These are phyloP conservation scores for Pleurotus eryngii DNA, from an alignment of 768 basidiomycete species.

Conservation along the genomic window DNA sequence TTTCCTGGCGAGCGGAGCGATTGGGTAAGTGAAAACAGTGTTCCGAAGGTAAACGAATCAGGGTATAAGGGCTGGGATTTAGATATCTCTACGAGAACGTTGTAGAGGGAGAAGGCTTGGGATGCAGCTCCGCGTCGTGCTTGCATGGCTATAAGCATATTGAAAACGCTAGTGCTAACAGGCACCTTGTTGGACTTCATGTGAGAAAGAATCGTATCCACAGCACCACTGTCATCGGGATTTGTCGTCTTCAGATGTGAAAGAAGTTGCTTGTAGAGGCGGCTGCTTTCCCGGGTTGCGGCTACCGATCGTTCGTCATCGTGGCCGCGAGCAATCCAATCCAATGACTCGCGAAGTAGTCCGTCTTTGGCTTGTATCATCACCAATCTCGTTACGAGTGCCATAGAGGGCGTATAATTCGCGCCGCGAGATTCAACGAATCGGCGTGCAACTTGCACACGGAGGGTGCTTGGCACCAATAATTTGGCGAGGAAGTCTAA, in stretches of 20 bases:
- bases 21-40: conserved; percentile 34
- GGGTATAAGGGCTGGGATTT: conserved; percentile 28
- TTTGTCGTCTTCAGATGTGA: conserved; percentile 29
- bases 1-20: conserved; percentile 12
- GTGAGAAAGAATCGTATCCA: conserved; percentile 33
- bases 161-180: conserved; percentile 42
- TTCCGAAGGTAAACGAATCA: conserved; percentile 40
- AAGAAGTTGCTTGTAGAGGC: conserved; percentile 39
- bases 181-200: conserved; percentile 35
- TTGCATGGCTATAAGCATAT: conserved; percentile 43
- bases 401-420: conserved; percentile 23
- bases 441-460: conserved; percentile 15
- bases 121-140: conserved; percentile 25
- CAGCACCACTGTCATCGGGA: conserved; percentile 23
- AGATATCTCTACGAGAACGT: conserved; percentile 30
- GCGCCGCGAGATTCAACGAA: conserved; percentile 20
- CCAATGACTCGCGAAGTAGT: conserved; percentile 25
- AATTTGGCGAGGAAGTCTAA: conserved; percentile 19
- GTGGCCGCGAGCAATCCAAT: conserved; percentile 20
- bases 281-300: conserved; percentile 8
- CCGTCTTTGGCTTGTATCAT: conserved; percentile 31
- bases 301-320: conserved; percentile 11
- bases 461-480: conserved; percentile 12
- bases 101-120: conserved; percentile 42
- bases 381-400: conserved; percentile 34